phyloP scores from a whole-genome alignment of 2,329 filamentous ascomycete genomes.

The Apiospora hydei region DNA sequence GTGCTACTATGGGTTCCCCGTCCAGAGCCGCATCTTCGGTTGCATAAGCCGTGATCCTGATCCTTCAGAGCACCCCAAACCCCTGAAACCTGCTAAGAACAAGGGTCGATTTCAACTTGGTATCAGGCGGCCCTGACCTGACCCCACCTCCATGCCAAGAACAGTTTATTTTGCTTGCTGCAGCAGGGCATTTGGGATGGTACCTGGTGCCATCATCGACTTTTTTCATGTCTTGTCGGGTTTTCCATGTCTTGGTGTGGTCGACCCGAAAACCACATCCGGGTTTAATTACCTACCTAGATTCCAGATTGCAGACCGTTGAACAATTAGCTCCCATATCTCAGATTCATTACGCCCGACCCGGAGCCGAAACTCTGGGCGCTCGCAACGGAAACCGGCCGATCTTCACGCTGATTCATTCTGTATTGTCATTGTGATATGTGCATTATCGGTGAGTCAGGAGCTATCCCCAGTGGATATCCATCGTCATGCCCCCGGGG shows the following conservation, averaged over 20 bases:
- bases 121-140: slow-evolving; percentile 44
- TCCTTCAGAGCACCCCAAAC: slow-evolving; percentile 30
- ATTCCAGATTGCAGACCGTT: not conserved
- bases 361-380: not conserved
- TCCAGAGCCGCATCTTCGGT: slow-evolving; percentile 23
- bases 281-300: not conserved
- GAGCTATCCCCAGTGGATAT: not conserved
- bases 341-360: not conserved
- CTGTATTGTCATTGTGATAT: not conserved
- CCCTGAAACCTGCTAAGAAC: slow-evolving; percentile 63
- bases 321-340: not conserved
- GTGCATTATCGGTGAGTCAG: not conserved
- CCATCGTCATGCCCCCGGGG: not conserved
- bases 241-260: not conserved
- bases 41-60: slow-evolving; percentile 21
- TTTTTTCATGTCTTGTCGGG: not conserved
- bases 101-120: slow-evolving; percentile 56
- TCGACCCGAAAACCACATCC: not conserved
- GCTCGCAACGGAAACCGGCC: not conserved
- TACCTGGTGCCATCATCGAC: not conserved
- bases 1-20: slow-evolving; percentile 14
- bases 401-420: not conserved
- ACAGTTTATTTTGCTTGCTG: slow-evolving; percentile 14
- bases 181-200: not conserved
- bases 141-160: slow-evolving; percentile 10